phyloP scores from a whole-genome alignment of 495 filamentous ascomycete genomes.

The Polyplosphaeria fusca region DNA sequence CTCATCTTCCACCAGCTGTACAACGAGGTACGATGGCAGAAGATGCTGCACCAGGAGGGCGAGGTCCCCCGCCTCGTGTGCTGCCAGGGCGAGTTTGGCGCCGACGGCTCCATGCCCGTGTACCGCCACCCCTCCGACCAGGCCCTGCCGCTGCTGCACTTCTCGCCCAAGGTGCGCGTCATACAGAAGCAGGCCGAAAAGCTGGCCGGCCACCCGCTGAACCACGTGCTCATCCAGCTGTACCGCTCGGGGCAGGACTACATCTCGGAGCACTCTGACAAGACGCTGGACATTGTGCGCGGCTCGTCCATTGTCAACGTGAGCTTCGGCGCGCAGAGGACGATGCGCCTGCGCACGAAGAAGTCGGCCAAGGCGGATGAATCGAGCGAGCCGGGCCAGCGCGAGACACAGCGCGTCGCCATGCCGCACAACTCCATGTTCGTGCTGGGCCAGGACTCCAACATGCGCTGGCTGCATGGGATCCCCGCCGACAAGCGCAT shows the following conservation, averaged over 20 bases:
- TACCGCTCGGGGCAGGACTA: conserved; percentile 89
- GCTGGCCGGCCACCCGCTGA: conserved; percentile 74
- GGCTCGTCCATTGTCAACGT: conserved; percentile 86
- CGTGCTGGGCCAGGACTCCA: conserved; percentile 75
- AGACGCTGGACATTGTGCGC: conserved; percentile 85
- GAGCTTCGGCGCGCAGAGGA: conserved; percentile 84
- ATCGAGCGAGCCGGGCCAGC: conserved; percentile 30
- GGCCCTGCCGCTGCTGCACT: conserved; percentile 71
- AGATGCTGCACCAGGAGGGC: conserved; percentile 88
- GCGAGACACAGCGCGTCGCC: conserved; percentile 61
- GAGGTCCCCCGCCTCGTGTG: conserved; percentile 92
- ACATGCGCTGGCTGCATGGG: conserved; percentile 82
- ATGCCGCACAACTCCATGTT: conserved; percentile 90
- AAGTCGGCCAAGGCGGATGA: conserved; percentile 43
- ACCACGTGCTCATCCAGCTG: conserved; percentile 89
- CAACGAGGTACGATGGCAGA: conserved; percentile 80
- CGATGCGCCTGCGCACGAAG: conserved; percentile 88
- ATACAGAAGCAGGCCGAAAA: conserved; percentile 67
- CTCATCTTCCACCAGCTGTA: conserved; percentile 65
- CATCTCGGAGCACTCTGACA: conserved; percentile 96
- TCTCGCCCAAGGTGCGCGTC: conserved; percentile 65
- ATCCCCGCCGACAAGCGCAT: conserved; percentile 83
- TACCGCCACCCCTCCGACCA: conserved; percentile 95
- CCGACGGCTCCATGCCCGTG: conserved; percentile 78
- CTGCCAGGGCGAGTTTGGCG: conserved; percentile 70